A percentile compares a stretch with the other conserved stretches of the same genome.
Evolutionary conservation across 2,329 filamentous ascomycete genomes (phyloP).

Genomic region (Trichophyton verrucosum): DNA sequence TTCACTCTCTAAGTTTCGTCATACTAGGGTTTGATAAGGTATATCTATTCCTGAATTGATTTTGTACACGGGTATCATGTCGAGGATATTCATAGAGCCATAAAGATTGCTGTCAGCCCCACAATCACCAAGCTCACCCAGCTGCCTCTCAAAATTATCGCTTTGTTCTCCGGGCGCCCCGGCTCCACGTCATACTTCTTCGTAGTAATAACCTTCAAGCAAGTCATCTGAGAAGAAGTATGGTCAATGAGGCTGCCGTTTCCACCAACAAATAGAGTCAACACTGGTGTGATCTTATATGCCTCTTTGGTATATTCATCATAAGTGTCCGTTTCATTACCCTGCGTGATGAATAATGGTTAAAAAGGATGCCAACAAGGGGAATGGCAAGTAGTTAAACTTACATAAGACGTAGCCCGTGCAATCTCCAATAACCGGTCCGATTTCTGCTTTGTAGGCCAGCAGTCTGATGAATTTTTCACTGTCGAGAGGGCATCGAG

Average conservation of each 20-base stretch:
- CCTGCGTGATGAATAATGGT: background rate
- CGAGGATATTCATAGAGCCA: background rate
- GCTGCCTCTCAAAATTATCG: background rate
- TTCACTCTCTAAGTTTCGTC: too few species aligned
- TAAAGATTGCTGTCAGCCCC: background rate
- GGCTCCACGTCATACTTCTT: background rate
- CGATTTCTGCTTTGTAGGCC: background rate
- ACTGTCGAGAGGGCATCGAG: background rate
- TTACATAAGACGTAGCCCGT: background rate
- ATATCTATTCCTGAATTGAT: too few species aligned
- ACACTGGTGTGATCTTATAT: constrained; percentile 12
- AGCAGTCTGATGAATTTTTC: background rate
- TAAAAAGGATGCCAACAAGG: background rate
- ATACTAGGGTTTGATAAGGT: too few species aligned
- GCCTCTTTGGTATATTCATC: constrained; percentile 6
- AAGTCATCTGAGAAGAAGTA: constrained; percentile 13
- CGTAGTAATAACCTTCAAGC: constrained; percentile 12
- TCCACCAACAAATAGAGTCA: constrained; percentile 10
- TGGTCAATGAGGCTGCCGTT: constrained; percentile 8
- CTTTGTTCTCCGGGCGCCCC: background rate
- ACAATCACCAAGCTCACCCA: background rate
- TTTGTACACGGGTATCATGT: background rate
- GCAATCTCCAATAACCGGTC: background rate
- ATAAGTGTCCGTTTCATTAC: constrained; percentile 2
- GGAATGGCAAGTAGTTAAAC: background rate